Evolutionary conservation across 2,329 filamentous ascomycete species (phyloP).

Genomic region (Furcasterigmium sp.): DNA sequence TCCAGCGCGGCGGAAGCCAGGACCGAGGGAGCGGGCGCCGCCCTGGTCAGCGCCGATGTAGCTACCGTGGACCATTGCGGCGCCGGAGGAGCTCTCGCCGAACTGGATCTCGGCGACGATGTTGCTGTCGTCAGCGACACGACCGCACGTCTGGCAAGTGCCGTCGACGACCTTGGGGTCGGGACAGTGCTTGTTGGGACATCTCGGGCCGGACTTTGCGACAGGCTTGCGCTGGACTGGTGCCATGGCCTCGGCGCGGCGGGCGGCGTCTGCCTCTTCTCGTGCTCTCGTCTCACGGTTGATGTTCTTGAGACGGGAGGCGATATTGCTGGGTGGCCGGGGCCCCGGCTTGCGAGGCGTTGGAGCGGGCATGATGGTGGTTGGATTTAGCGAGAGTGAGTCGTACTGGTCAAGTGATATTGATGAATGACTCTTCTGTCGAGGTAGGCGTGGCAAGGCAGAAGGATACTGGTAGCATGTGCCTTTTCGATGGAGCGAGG

Average conservation of each 20-base stretch:
- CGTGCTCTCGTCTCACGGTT: neutral
- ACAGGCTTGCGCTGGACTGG: neutral
- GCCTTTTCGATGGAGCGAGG: no score
- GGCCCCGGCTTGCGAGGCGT: neutral
- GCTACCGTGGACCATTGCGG: slow-evolving; percentile 84
- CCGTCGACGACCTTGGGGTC: slow-evolving; percentile 58
- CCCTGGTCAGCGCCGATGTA: slow-evolving; percentile 84
- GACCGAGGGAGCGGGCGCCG: slow-evolving; percentile 63
- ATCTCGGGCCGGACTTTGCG: slow-evolving; percentile 32
- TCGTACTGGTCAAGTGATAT: no score
- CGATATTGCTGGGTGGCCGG: neutral
- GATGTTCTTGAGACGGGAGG: no score
- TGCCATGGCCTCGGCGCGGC: neutral
- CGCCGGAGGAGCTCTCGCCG: slow-evolving; percentile 79
- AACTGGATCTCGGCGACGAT: slow-evolving; percentile 92
- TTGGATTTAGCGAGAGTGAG: neutral
- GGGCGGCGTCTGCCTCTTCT: neutral
- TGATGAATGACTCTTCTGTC: no score
- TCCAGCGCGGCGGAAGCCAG: slow-evolving; percentile 55
- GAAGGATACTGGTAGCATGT: no score
- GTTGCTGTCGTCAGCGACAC: slow-evolving; percentile 76
- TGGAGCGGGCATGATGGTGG: neutral
- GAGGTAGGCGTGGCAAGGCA: no score
- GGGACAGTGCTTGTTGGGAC: slow-evolving; percentile 56
- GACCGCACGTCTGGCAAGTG: slow-evolving; percentile 79